Conservation (phyloP, 345 rosid species). For the Nephelium lappaceum region DNA sequence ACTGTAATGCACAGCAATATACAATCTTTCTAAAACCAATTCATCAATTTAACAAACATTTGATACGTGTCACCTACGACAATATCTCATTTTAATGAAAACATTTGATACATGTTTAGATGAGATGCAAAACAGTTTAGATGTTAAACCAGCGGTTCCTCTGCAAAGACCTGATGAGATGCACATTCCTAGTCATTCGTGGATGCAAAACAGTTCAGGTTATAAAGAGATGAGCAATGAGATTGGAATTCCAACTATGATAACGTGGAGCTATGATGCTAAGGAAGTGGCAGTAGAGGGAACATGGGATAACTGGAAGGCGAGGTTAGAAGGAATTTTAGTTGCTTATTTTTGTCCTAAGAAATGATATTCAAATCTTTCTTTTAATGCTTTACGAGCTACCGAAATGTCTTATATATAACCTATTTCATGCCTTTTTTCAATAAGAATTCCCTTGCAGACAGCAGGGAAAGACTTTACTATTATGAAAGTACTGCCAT, state of each 20-base stretch:
- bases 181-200: conserved; percentile 59
- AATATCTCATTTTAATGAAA: too few relatives aligned
- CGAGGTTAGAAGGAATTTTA: conserved; percentile 46
- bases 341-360: neutral
- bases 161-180: conserved; percentile 89
- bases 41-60: neutral
- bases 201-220: conserved; percentile 55
- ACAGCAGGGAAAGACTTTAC: conserved; percentile 93
- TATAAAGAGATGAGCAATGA: conserved; percentile 63
- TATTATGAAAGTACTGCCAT: conserved; percentile 93
- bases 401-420: conserved; percentile 5
- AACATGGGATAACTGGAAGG: conserved; percentile 95
- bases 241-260: conserved; percentile 89
- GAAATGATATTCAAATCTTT: neutral
- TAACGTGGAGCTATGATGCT: conserved; percentile 91
- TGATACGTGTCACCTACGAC: too few relatives aligned
- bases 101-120: too few relatives aligned
- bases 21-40: neutral
- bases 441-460: conserved; percentile 79
- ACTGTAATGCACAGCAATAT: neutral
- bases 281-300: conserved; percentile 88
- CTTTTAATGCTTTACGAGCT: conserved; percentile 9
- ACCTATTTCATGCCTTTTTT: conserved; percentile 33
- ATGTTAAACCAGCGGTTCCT: conserved; percentile 60
- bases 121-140: too few relatives aligned